phyloP scores from a whole-genome alignment of 768 basidiomycete species.

The Agaricus sinodeliciosus region DNA sequence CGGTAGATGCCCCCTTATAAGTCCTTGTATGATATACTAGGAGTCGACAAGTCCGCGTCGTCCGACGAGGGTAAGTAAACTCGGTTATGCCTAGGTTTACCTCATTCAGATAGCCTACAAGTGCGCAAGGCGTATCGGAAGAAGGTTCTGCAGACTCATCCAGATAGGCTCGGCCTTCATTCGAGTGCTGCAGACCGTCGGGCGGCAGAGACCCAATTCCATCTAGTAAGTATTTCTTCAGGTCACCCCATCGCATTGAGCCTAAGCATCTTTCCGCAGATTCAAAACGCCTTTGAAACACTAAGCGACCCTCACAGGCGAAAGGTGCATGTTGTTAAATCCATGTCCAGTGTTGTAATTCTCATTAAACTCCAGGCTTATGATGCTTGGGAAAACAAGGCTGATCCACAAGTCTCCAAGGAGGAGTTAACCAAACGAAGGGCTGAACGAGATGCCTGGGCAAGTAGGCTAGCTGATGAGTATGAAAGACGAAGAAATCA shows the following conservation, averaged over 20 bases:
- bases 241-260: neutral
- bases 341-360: neutral
- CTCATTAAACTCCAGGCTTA: neutral
- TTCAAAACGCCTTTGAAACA: conserved; percentile 56
- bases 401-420: conserved; percentile 9
- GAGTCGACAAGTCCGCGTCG: conserved; percentile 35
- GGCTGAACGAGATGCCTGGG: conserved; percentile 14
- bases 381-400: conserved; percentile 8
- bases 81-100: neutral
- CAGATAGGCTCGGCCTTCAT: conserved; percentile 57
- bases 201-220: conserved; percentile 51
- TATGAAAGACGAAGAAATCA: conserved; percentile 8
- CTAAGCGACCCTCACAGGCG: conserved; percentile 50
- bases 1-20: conserved; percentile 5
- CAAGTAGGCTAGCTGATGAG: conserved; percentile 9
- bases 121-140: conserved; percentile 65
- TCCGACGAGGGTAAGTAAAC: conserved; percentile 42
- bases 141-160: conserved; percentile 65
- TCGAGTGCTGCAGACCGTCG: conserved; percentile 46
- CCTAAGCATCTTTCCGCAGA: conserved; percentile 27
- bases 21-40: conserved; percentile 37
- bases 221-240: conserved; percentile 35
- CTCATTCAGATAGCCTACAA: conserved; percentile 16
- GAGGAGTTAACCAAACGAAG: conserved; percentile 10
- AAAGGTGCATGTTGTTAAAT: conserved; percentile 30